Evolutionary conservation across 2,329 filamentous ascomycete genomes (phyloP).

Genomic region (Aureobasidium uvarum): DNA sequence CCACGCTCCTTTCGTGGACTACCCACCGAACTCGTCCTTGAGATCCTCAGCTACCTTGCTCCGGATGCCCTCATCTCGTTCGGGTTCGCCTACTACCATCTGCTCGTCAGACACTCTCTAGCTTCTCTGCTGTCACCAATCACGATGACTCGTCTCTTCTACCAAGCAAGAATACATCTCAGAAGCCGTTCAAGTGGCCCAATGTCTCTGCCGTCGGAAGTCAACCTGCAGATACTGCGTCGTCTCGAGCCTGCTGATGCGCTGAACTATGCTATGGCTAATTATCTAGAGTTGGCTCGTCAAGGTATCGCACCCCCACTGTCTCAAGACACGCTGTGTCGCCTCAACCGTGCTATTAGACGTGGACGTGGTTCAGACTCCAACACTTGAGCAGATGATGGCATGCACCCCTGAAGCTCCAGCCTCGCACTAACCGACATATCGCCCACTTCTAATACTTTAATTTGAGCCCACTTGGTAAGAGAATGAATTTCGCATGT

Average conservation of each 20-base stretch:
- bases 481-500: background rate
- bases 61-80: slow-evolving; percentile 47
- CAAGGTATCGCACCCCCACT: slow-evolving; percentile 40
- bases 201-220: slow-evolving; percentile 43
- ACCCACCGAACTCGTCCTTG: slow-evolving; percentile 49
- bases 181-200: slow-evolving; percentile 36
- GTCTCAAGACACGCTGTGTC: slow-evolving; percentile 33
- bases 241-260: slow-evolving; percentile 41
- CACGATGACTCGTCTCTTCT: slow-evolving; percentile 31
- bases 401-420: background rate
- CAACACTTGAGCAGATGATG: background rate
- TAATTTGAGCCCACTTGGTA: background rate
- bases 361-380: background rate
- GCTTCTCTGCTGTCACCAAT: slow-evolving; percentile 38
- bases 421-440: background rate
- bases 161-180: slow-evolving; percentile 1
- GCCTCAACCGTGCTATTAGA: slow-evolving; percentile 32
- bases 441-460: no score
- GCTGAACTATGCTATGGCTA: slow-evolving; percentile 43
- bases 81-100: slow-evolving; percentile 48
- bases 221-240: slow-evolving; percentile 43
- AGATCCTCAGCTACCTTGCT: slow-evolving; percentile 45
- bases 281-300: slow-evolving; percentile 38
- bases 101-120: slow-evolving; percentile 43
- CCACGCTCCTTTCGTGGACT: slow-evolving; percentile 43